Base-by-base conservation (phyloP, 345 rosid genomes). In the Jatropha curcas region DNA sequence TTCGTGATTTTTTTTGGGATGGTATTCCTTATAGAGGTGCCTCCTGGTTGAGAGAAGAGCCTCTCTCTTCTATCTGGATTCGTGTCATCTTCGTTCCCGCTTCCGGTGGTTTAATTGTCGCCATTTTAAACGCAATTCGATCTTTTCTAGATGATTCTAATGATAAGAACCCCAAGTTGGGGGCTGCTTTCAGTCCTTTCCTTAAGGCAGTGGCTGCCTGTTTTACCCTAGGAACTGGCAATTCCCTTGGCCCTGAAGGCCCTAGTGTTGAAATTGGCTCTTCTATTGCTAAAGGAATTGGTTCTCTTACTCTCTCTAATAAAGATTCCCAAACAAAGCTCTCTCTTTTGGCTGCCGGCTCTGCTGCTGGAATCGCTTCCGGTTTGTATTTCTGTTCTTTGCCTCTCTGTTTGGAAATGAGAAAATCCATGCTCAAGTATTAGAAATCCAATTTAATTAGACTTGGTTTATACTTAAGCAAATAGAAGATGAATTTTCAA, bases 221-320 rank as follows among this genome's bases (percentile, higher is more conserved):
- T 74, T 84, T 92, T 67, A 94, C 98, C 16, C 93, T 94, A 9
- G 97, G 97, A 10, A 92, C 96, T 14, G 98, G 98, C 7, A 94
- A 90, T 77, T 94, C 98, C 9, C 78, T 94, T 61, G 98, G 98
- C 2, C 97, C 98, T 1, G 98, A 94, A 85, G 98, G 98, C 65
- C 97, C 98, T 19, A 90, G 96, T 72, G 97, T 94, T 33, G 97
- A 94, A 82, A 91, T 94, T 69, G 98, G 97, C 58, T 85, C 91
- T 0, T 89, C 97, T n/a, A 80, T 94, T 16, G 98, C 94, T 2
- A 88, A 80, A 75, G 92, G 89, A 58, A 76, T 92, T 0, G 83
- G 85, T 28, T 80, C 81, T 51, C 69, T 71, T 63, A 16, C 67
- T 71, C 60, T 86, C 7, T 82, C 86, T 56, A 73, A 82, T 59